Base-by-base conservation (phyloP, 2,329 filamentous ascomycete genomes). In the Cordyceps tenuipes region DNA sequence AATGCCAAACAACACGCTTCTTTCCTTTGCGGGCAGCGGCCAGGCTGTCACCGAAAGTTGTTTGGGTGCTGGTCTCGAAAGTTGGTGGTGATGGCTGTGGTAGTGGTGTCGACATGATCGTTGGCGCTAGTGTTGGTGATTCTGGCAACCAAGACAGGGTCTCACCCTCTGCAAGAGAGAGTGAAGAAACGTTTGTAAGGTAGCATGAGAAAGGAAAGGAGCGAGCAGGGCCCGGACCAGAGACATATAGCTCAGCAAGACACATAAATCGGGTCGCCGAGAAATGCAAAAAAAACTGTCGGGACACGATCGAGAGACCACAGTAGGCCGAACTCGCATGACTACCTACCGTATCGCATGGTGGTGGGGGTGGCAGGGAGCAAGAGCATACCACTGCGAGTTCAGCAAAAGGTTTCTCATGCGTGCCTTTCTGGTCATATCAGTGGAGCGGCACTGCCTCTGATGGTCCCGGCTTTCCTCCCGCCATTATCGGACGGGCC, bases 1-100 rank as follows among this genome's bases (percentile, higher is more conserved):
- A 66, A 59, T 72, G 71, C 61, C 72, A 76, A 54, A 69, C 74
- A 15, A 76, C 74, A 48, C 70, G 69, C 68, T 76, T 76, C 70
- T 76, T 76, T 55, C 73, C 71, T 63, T 67, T 75, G 54, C 49
- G 41, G 56, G 64, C 61, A 26, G 72, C 70, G 39, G 70, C 71
- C 59, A 67, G 64, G 60, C 67, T 64, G 64, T 68, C 68, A 51
- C 66, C 71, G 19, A 66, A 31, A 47, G 64, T 26, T 64, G 65
- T 55, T 63, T 39, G 29, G 23, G 21, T 46, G 29, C 10, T 52
- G 57, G 26, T 19, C 21, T 29, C 52, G 23, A 29, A 10, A 12
- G 12, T 2, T 39, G 52, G 52, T 43, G 52, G 53, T 48, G 59
- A 26, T 47, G 21, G 21, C 13, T 21, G 49, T 51, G n/a, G 9